Evolutionary conservation across 2,329 filamentous ascomycete species (phyloP).

Genomic region (Fusarium sp.): DNA sequence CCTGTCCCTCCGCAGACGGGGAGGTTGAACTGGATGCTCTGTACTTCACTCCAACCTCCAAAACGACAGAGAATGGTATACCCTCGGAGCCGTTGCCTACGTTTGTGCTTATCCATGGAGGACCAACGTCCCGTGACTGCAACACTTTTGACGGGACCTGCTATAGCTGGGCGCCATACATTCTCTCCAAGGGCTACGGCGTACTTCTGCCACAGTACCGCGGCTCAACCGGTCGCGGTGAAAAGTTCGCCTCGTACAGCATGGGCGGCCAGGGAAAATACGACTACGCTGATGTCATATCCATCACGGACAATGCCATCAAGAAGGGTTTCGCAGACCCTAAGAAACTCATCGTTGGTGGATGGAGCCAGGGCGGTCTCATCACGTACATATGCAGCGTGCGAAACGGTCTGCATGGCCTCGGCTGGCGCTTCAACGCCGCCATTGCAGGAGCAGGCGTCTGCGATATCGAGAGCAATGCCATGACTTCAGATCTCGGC

Average conservation of each 20-base stretch:
- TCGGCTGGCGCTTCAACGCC: constrained; percentile 53
- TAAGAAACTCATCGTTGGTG: constrained; percentile 50
- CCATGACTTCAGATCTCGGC: constrained; percentile 44
- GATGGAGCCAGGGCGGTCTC: constrained; percentile 55
- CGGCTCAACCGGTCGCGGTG: constrained; percentile 50
- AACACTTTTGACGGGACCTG: constrained; percentile 44
- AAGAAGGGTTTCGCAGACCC: constrained; percentile 47
- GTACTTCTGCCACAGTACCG: constrained; percentile 55
- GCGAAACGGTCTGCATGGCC: constrained; percentile 49
- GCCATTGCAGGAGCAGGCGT: constrained; percentile 53
- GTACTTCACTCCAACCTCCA: constrained; percentile 10
- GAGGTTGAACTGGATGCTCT: constrained; percentile 29
- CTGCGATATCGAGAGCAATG: constrained; percentile 52
- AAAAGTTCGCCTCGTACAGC: constrained; percentile 49
- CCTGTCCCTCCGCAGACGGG: constrained; percentile 21
- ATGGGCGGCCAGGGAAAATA: constrained; percentile 47
- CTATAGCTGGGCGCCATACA: constrained; percentile 46
- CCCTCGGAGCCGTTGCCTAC: constrained; percentile 18
- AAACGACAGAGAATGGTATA: background rate
- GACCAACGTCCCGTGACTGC: constrained; percentile 17
- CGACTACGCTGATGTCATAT: constrained; percentile 54
- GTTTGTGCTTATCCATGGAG: constrained; percentile 28
- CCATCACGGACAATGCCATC: constrained; percentile 50
- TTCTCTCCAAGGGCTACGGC: constrained; percentile 52
- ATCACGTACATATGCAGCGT: constrained; percentile 52